Percentiles rank a stretch among this genome's conserved stretches.
phyloP scores from a whole-genome alignment of 2,329 filamentous ascomycete species.

The Gaeumannomyces sp. region DNA sequence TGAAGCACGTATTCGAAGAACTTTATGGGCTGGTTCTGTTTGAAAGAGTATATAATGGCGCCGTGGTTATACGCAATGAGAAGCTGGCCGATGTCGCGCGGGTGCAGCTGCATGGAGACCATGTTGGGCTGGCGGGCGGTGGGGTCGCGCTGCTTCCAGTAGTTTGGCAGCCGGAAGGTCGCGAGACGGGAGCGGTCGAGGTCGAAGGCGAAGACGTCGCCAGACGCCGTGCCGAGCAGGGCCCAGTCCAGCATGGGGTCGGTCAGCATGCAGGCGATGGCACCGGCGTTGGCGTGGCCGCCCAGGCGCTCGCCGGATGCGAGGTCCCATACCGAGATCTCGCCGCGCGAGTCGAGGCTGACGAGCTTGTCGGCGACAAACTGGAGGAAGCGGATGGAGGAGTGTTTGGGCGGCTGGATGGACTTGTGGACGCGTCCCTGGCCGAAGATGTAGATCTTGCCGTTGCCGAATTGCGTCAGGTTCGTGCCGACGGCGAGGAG shows the following conservation, averaged over 20 bases:
- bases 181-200: constrained; percentile 72
- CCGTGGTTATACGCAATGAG: constrained; percentile 88
- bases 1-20: constrained; percentile 82
- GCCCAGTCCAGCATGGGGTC: constrained; percentile 94
- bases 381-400: constrained; percentile 70
- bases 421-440: constrained; percentile 72
- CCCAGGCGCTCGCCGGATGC: constrained; percentile 60
- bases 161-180: constrained; percentile 76
- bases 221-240: constrained; percentile 74
- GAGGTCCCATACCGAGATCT: constrained; percentile 78
- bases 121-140: constrained; percentile 54
- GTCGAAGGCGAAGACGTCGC: constrained; percentile 89
- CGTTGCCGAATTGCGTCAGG: constrained; percentile 77
- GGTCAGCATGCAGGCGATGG: constrained; percentile 66
- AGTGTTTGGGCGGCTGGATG: constrained; percentile 62
- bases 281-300: constrained; percentile 69
- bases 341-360: constrained; percentile 78
- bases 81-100: constrained; percentile 84
- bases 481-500: constrained; percentile 87
- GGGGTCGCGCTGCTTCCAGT: constrained; percentile 72
- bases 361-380: constrained; percentile 84
- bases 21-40: constrained; percentile 72
- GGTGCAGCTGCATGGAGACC: constrained; percentile 77
- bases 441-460: constrained; percentile 85
- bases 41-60: constrained; percentile 88